Base-by-base conservation (phyloP, 495 filamentous ascomycete genomes). In the Hypomontagnella submonticulosa region DNA sequence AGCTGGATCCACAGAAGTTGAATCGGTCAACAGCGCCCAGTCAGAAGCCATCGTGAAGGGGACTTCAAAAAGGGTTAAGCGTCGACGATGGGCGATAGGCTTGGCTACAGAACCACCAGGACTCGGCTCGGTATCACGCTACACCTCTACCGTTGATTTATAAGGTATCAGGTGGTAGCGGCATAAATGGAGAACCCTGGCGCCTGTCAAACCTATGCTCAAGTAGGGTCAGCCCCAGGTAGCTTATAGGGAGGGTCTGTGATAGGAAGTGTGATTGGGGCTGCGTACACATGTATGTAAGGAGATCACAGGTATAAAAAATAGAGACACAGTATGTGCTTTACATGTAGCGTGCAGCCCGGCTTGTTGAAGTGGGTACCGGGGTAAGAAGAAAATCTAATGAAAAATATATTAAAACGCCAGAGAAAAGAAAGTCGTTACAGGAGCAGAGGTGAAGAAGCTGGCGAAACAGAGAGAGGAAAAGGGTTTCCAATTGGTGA, bases 21-120 rank as follows among this genome's bases (percentile, higher is more conserved):
- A 52, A 41, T 41, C 19, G 50, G 49, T 38, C 41, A 42, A 10
- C 47, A 37, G 42, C 32, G 18, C 59, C 66, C 66, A 52, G 49
- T 63, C n/a, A 63, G 66, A 61, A 18, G 49, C 59, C 59, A 56
- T 69, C 50, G 43, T 60, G 43, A 53, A 56, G 47, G 34, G 40
- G 19, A 32, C 27, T 19, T 63, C 66, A 33, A 69, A 69, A 69
- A 69, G 66, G 66, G 66, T 63, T 56, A 69, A 52, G 66, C 54
- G 54, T 62, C 50, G 55, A 63, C 32, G 53, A 43, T 43, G 48
- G 50, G 44, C 37, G 55, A 38, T 36, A 59, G 54, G 60, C 66
- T 69, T 69, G 66, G 66, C 66, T 63, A 19, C 50, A 59, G 16
- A 43, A 43, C 6, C 19, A 53, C 19, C 37, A 5, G 60, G 55